Conservation (phyloP, 2,329 filamentous ascomycete species). For the Sarocladium oryzae region DNA sequence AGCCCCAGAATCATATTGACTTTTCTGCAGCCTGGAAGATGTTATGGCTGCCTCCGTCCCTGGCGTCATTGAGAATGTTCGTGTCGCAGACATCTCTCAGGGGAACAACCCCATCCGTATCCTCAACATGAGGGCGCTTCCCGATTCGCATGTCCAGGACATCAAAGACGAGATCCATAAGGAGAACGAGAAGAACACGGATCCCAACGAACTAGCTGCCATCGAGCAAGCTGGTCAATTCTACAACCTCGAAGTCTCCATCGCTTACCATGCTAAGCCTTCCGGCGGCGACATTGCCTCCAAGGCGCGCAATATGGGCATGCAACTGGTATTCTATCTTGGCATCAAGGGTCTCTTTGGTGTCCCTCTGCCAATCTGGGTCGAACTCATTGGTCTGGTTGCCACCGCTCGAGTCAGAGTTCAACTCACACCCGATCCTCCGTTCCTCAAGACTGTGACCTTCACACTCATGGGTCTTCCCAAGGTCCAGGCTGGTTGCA, state of each 20-base stretch:
- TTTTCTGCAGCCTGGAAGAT: conserved; percentile 45
- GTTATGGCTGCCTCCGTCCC: conserved; percentile 96
- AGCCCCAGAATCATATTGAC: neutral
- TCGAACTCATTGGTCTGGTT: conserved; percentile 73
- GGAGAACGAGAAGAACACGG: conserved; percentile 73
- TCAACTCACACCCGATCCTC: conserved; percentile 71
- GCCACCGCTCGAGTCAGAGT: conserved; percentile 62
- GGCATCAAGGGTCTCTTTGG: conserved; percentile 86
- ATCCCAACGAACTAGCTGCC: conserved; percentile 79
- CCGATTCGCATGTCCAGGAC: conserved; percentile 69
- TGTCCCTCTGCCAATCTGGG: conserved; percentile 79
- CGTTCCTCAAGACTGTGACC: conserved; percentile 85
- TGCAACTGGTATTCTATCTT: conserved; percentile 91
- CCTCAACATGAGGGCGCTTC: conserved; percentile 77
- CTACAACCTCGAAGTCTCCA: conserved; percentile 85
- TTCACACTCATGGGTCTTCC: conserved; percentile 93
- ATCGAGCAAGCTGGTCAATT: conserved; percentile 87
- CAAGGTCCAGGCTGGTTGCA: conserved; percentile 81
- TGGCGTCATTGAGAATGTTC: conserved; percentile 85
- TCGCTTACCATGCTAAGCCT: conserved; percentile 86
- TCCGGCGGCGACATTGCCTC: conserved; percentile 63
- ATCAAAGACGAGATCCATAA: conserved; percentile 76
- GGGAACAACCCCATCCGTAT: conserved; percentile 86
- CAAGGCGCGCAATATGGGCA: conserved; percentile 92
- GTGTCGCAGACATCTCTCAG: conserved; percentile 91